Evolutionary conservation across 768 basidiomycete genomes (phyloP).

Genomic region (Pholiota microspora): DNA sequence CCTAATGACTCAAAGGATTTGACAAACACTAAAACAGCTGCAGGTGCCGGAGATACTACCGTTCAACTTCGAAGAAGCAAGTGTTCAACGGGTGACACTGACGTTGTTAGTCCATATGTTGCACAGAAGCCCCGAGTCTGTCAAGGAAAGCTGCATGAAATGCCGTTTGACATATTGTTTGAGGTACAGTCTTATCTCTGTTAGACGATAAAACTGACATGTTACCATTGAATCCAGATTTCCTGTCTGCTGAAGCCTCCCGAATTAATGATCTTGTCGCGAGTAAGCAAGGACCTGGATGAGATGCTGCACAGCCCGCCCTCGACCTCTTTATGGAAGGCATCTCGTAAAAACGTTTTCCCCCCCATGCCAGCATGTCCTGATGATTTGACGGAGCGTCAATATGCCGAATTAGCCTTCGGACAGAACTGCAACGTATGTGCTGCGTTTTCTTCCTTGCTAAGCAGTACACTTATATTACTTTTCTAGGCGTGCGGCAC

Average conservation of each 20-base stretch:
- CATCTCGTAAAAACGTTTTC: conserved; percentile 23
- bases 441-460: neutral
- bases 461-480: neutral
- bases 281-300: conserved; percentile 31
- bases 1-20: too few species aligned
- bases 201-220: neutral
- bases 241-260: conserved; percentile 30
- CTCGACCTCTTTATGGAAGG: conserved; percentile 29
- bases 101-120: too few species aligned
- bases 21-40: too few species aligned
- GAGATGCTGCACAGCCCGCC: conserved; percentile 26
- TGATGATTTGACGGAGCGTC: conserved; percentile 28
- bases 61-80: too few species aligned
- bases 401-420: conserved; percentile 27
- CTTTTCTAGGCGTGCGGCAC: neutral
- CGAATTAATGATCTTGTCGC: conserved; percentile 35
- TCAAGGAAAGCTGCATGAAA: too few species aligned
- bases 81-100: too few species aligned
- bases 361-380: conserved; percentile 24
- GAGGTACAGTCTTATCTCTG: neutral
- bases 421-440: conserved; percentile 11
- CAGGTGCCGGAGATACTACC: too few species aligned
- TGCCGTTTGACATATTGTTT: neutral
- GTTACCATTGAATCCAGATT: conserved; percentile 31
- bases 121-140: too few species aligned